Percentiles rank a stretch among this genome's conserved stretches.
These are phyloP conservation scores for Penicillium tannophilum DNA, from an alignment of 495 filamentous ascomycete genomes.

Conservation along the genomic window DNA sequence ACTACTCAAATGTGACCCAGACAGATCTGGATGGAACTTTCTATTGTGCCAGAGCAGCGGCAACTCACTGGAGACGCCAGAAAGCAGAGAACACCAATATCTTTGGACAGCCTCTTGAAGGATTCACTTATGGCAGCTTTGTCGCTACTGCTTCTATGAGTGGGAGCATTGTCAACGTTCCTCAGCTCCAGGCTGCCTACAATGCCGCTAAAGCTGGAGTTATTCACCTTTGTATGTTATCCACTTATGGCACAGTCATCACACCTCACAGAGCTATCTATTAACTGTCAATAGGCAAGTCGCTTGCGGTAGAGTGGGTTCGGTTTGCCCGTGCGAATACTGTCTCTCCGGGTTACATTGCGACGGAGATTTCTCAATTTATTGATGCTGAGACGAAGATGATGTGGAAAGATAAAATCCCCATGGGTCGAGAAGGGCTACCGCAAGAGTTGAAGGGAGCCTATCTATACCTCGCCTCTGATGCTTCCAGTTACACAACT, in stretches of 20 bases:
- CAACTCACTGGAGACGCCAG: conserved; percentile 65
- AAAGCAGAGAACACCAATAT: conserved; percentile 66
- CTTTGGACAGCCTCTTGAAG: conserved; percentile 66
- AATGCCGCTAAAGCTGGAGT: conserved; percentile 87
- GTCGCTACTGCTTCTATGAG: conserved; percentile 80
- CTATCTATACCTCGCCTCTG: conserved; percentile 83
- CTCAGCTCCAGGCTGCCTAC: conserved; percentile 83
- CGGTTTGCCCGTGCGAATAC: conserved; percentile 82
- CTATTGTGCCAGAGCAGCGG: conserved; percentile 80
- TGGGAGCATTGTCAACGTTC: conserved; percentile 85
- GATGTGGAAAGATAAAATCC: conserved; percentile 78
- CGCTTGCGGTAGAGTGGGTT: conserved; percentile 84
- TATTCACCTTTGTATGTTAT: conserved; percentile 72
- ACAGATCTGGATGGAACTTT: conserved; percentile 83
- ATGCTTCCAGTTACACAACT: conserved; percentile 82
- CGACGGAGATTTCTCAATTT: conserved; percentile 79
- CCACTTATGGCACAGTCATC: neutral
- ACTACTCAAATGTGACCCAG: conserved; percentile 67
- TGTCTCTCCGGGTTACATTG: conserved; percentile 85
- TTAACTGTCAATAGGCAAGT: conserved; percentile 52
- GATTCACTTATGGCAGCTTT: conserved; percentile 71
- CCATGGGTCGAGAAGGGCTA: conserved; percentile 64
- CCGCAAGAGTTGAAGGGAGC: conserved; percentile 83
- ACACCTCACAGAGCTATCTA: neutral
- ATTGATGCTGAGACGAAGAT: conserved; percentile 65